Percentiles rank a stretch among this genome's conserved stretches.
phyloP scores from a whole-genome alignment of 1,284 basidiomycete species.

The Salmacisia buchloeana region DNA sequence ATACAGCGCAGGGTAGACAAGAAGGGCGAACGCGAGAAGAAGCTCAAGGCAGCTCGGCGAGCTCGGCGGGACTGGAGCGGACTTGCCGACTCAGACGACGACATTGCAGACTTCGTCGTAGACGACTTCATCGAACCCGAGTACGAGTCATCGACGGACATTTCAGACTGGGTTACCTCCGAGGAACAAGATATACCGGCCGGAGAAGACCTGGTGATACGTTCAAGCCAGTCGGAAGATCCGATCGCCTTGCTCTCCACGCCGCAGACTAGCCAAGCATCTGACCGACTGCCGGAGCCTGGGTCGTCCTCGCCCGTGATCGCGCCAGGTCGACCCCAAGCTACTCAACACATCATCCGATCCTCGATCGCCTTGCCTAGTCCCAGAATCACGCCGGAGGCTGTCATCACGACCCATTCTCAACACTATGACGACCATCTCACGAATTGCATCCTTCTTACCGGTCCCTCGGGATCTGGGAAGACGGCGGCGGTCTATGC shows the following conservation, averaged over 20 bases:
- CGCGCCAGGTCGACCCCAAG: conserved; percentile 23
- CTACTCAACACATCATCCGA: neutral
- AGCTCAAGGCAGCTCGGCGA: neutral
- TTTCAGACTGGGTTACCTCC: no score
- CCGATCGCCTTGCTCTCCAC: neutral
- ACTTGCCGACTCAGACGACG: conserved; percentile 6
- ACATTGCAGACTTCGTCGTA: conserved; percentile 31
- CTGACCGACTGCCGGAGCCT: neutral
- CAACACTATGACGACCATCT: conserved; percentile 9
- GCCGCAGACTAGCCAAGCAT: neutral
- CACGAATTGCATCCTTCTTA: conserved; percentile 57
- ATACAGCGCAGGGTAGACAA: conserved; percentile 12
- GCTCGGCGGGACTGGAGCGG: conserved; percentile 11
- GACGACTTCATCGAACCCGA: conserved; percentile 24
- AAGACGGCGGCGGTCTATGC: conserved; percentile 48
- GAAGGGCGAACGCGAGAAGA: neutral
- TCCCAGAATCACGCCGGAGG: neutral
- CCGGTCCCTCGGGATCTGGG: conserved; percentile 59
- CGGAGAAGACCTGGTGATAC: neutral
- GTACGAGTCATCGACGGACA: no score
- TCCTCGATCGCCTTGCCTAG: neutral
- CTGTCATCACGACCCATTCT: neutral
- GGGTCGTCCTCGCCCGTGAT: conserved; percentile 16
- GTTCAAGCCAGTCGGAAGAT: neutral
- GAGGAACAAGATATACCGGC: conserved; percentile 9